Evolutionary conservation across 371 early-diverging fungal species (phyloP), one percentile per base, ranked within the genome.

Genomic region (Mortierella sp.): DNA sequence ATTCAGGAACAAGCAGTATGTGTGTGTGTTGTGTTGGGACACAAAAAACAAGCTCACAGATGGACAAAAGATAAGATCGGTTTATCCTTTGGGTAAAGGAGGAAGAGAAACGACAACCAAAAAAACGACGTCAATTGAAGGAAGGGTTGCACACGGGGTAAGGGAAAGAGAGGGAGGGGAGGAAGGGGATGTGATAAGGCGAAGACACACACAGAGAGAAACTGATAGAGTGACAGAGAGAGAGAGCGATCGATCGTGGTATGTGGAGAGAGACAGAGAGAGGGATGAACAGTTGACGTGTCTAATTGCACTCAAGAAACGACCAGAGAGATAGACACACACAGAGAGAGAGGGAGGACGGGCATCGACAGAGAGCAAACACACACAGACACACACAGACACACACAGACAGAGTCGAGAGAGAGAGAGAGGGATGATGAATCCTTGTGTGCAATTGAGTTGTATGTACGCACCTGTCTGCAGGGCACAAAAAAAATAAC

Each of bases 391-490:
- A 37, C 24, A 58, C 19, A 53, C 50, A 68, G 31, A 24, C 16
- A 29, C 22, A 45, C 41, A 41, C 61, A 43, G 58, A 31, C 50
- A 68, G 44, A 55, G 24, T n/a, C 16, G 24, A 10, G 55, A 43
- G 13, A 55, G 69, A 40, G 40, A 24, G 53, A n/a, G 44, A 37
- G 61, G 63, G 61, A 70, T 10, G 61, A 70, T 10, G 67, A 31
- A 39, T 48, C 26, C 37, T 16, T 67, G 67, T 45, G 67, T 26
- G 48, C 67, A 66, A 43, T 43, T 43, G 66, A 43, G 66, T 55
- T 48, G 3, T 48, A 16, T 45, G 45, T 45, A 65, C 41, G 41
- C 65, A 26, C 40, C 43, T 43, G 66, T 66, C 55, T 55, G 55
- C 55, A 55, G 55, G 55, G 55, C 26, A 26, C n/a, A 48, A 48